Percentiles rank a stretch among this genome's conserved stretches.
Evolutionary conservation across 148 eudicot genomes (phyloP).

Genomic region (Tetragonia tetragonoides): DNA sequence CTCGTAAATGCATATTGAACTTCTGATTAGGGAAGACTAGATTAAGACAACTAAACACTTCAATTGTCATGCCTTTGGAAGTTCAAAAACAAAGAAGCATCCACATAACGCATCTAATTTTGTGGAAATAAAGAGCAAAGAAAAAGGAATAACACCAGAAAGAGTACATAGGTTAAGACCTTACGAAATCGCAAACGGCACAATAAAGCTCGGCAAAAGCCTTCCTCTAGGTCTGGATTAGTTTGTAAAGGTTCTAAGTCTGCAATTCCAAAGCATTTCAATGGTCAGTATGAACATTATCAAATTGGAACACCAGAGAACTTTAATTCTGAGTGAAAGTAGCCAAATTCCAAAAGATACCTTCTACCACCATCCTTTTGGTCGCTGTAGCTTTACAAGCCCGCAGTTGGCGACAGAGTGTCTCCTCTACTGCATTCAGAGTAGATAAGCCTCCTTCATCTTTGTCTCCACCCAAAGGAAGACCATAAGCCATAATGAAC

Average conservation of each 20-base stretch:
- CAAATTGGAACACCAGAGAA: background rate
- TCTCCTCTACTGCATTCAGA: constrained; percentile 88
- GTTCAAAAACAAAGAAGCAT: background rate
- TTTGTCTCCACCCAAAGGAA: constrained; percentile 79
- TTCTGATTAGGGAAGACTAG: background rate
- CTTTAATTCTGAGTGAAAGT: background rate
- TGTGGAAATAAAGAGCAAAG: background rate
- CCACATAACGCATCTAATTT: background rate
- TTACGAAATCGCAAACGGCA: constrained; percentile 99
- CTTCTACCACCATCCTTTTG: constrained; percentile 71
- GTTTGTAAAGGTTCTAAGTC: constrained; percentile 83
- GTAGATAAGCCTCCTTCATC: constrained; percentile 81
- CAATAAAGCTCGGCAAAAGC: constrained; percentile 77
- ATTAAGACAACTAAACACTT: constrained; percentile 1
- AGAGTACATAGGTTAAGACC: constrained; percentile 62
- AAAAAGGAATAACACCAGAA: background rate
- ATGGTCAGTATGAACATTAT: background rate
- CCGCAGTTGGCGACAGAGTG: constrained; percentile 82
- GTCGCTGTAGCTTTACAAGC: constrained; percentile 74
- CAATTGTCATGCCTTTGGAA: background rate
- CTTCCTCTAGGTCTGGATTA: constrained; percentile 83
- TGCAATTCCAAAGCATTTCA: constrained; percentile 38
- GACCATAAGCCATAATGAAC: constrained; percentile 83
- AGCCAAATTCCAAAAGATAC: constrained; percentile 28
- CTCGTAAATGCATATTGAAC: background rate